Conservation (phyloP, 495 filamentous ascomycete species). For the Penicillium cosmopolitanum region DNA sequence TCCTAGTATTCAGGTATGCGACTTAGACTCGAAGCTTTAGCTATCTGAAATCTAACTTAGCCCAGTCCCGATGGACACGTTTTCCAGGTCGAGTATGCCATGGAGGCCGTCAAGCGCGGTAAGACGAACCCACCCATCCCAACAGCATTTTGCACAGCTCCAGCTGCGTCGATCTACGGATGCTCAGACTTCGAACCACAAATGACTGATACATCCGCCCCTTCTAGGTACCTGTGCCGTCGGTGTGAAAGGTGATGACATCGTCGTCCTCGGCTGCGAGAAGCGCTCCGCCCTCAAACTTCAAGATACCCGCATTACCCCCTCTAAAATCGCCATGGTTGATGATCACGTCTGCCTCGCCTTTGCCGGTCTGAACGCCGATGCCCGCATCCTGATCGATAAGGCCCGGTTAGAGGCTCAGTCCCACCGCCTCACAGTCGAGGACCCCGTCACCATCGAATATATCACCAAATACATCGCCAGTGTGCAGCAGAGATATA, state of each 20-base stretch:
- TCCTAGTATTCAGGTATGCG: slow-evolving; percentile 36
- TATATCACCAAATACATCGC: slow-evolving; percentile 99
- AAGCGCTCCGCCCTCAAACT: slow-evolving; percentile 99
- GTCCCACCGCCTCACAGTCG: slow-evolving; percentile 96
- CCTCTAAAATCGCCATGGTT: slow-evolving; percentile 93
- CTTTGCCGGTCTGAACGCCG: slow-evolving; percentile 95
- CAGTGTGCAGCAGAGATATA: slow-evolving; percentile 97
- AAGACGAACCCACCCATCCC: slow-evolving; percentile 24
- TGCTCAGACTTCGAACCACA: too few species aligned
- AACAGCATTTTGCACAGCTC: slow-evolving; percentile 5
- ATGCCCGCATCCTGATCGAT: slow-evolving; percentile 96
- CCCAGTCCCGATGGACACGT: slow-evolving; percentile 96
- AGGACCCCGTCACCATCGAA: slow-evolving; percentile 96
- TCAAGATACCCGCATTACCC: slow-evolving; percentile 98
- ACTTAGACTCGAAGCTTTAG: slow-evolving; percentile 13
- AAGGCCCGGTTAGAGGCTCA: slow-evolving; percentile 96
- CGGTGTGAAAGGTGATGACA: slow-evolving; percentile 91
- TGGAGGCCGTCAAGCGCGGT: slow-evolving; percentile 99
- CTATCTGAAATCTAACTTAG: slow-evolving; percentile 28
- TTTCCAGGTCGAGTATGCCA: slow-evolving; percentile 99
- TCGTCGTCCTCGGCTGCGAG: slow-evolving; percentile 96
- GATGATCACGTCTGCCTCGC: slow-evolving; percentile 96
- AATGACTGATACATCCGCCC: slow-evolving; percentile 3
- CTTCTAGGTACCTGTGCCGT: slow-evolving; percentile 90
- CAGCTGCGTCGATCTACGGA: slow-evolving; percentile 10